Evolutionary conservation across 2,329 filamentous ascomycete species (phyloP).

Genomic region (Pestalotiopsis sp.): DNA sequence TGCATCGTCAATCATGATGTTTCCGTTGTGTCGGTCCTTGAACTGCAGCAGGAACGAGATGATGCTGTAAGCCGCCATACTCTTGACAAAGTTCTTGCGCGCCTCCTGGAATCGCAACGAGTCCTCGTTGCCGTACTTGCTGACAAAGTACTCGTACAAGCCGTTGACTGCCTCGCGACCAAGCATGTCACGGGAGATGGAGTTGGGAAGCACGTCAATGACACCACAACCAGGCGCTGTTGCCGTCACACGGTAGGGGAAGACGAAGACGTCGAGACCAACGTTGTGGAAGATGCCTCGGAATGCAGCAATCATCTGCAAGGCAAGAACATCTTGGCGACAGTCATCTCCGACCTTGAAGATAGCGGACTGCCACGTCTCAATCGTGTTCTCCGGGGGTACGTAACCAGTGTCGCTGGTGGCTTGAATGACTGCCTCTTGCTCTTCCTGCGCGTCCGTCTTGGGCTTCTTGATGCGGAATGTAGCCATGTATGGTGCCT

Average conservation of each 20-base stretch:
- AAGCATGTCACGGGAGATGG: constrained; percentile 97
- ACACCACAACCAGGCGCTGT: constrained; percentile 97
- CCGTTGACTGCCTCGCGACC: constrained; percentile 97
- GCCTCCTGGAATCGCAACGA: constrained; percentile 94
- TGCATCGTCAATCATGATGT: constrained; percentile 98
- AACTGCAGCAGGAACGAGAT: constrained; percentile 97
- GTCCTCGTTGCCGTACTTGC: constrained; percentile 96
- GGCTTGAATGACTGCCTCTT: constrained; percentile 54
- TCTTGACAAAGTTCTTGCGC: constrained; percentile 96
- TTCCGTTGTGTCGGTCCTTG: constrained; percentile 98
- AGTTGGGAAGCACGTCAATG: constrained; percentile 96
- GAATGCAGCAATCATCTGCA: constrained; percentile 98
- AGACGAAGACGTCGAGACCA: constrained; percentile 94
- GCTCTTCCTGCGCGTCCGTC: constrained; percentile 49
- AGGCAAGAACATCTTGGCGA: constrained; percentile 90
- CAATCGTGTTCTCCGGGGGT: constrained; percentile 63
- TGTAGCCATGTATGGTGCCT: constrained; percentile 98
- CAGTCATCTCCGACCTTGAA: constrained; percentile 99
- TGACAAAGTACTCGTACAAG: constrained; percentile 96
- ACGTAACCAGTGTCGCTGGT: constrained; percentile 39
- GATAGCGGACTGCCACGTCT: constrained; percentile 99
- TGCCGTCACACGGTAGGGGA: constrained; percentile 94
- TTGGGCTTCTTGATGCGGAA: constrained; percentile 91
- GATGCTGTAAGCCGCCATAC: constrained; percentile 97
- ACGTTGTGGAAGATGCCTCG: constrained; percentile 95